Base-by-base conservation (phyloP, 768 basidiomycete species). In the Russula sp. region DNA sequence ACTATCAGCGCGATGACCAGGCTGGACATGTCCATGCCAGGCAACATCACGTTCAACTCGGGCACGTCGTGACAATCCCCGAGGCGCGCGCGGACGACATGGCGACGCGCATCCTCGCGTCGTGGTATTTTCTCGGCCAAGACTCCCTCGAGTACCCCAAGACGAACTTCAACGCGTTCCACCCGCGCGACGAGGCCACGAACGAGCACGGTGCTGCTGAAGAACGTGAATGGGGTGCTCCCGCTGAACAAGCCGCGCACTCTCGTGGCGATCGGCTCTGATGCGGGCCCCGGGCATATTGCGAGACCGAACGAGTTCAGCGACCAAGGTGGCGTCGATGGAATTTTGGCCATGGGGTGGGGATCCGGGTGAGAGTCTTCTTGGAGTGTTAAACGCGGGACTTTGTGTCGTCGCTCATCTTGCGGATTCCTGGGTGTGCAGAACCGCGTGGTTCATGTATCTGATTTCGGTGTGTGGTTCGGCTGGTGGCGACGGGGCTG, bases 341-440 rank as follows among this genome's bases (percentile, higher is more conserved):
- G 92, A 10, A 79, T 88, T 18, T 79, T 97, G 22, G 92, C 91
- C 8, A 88, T 94, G 87, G 93, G 93, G 14, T 97, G 94, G 94
- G 94, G 92, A 42, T 89, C 87, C 55, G 92, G 91, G 74, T 66
- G 7, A 44, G 65, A 44, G 9, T 6, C 22, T 27, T 27, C 22
- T 27, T 27, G 22, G 22, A 27, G 22, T 27, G 22, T 27, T 27
- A 27, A 27, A 27, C 22, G 2, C 8, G 22, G 42, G 6, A 2
- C 10, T 27, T 27, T 27, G 22, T 27, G 22, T 27, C 22, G 22
- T 27, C 22, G 20, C 16, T 9, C 9, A 13, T 5, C 6, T 6
- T 11, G 13, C 4, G 2, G 7, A 20, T 58, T 45, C 48, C 4
- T 1, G 42, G 14, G 78, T 66, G 48, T 69, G 62, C 27, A 81